Base-by-base conservation (phyloP, 2,329 filamentous ascomycete species). In the Penicillium sp. region DNA sequence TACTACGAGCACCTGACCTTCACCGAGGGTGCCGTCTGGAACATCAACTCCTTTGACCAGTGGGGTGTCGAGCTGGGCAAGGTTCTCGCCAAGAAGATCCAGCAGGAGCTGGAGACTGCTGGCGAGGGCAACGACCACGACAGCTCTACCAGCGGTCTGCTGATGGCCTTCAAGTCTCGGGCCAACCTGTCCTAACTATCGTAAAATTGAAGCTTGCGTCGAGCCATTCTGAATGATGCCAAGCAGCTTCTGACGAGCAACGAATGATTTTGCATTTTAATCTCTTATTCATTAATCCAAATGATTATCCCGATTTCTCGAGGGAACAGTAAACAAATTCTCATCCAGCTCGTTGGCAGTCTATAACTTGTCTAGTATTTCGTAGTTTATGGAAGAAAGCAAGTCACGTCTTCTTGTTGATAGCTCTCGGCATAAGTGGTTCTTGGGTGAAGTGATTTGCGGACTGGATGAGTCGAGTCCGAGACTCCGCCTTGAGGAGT, bases 1-100 rank as follows among this genome's bases (percentile, higher is more conserved):
- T 98, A 97, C 81, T 98, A 98, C 74, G 93, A 98, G 80, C 93
- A 98, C 75, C 76, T 97, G 53, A 97, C 93, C 48, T 98, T 98
- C 73, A 94, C 88, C 34, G 93, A 98, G 76, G 93, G 93, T 63
- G 91, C 90, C 45, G 79, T 98, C 68, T 98, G 93, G 93, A 95
- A 97, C 76, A 95, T 98, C 79, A 98, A 98, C 82, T 90, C 85
- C 66, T 98, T 97, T 68, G 93, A 98, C 76, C 93, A 98, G 79
- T 98, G 93, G 93, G 93, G 93, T 74, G 93, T 98, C 39, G 93
- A 98, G 79, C 78, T 98, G 53, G 93, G 93, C 71, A 98, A 98
- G 85, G 84, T 86, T 36, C 77, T 98, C 58, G 93, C 93, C 53
- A 97, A 91, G 84, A 90, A 89, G 76, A 90, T 90, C 56, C 84